These are phyloP conservation scores for Haberlea rhodopensis DNA, from an alignment of 257 asterid species.

Conservation along the genomic window DNA sequence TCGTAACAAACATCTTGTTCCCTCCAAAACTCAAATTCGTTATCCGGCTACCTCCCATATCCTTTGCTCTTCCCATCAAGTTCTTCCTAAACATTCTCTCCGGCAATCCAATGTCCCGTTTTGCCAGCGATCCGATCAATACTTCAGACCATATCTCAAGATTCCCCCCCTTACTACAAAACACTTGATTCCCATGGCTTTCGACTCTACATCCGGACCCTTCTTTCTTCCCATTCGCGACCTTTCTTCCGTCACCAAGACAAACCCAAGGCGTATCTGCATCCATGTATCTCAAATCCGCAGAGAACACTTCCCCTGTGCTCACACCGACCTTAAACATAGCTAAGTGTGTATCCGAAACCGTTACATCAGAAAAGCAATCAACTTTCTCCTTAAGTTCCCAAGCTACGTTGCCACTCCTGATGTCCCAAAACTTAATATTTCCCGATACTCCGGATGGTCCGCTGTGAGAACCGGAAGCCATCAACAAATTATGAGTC, in stretches of 20 bases:
- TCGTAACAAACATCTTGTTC: conserved; percentile 70
- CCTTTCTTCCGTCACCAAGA: conserved; percentile 64
- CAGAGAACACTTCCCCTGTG: conserved; percentile 67
- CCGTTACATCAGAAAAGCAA: conserved; percentile 82
- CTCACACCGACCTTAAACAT: conserved; percentile 83
- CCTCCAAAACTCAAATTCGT: conserved; percentile 70
- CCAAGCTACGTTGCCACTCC: conserved; percentile 67
- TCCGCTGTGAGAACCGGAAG: conserved; percentile 91
- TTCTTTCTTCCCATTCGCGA: conserved; percentile 69
- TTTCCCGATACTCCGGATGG: conserved; percentile 79
- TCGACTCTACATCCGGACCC: conserved; percentile 67
- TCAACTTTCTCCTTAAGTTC: conserved; percentile 72
- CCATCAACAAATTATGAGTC: conserved; percentile 77
- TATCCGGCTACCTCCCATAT: conserved; percentile 58
- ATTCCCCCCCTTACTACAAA: conserved; percentile 71
- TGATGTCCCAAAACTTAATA: conserved; percentile 79
- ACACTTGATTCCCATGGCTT: conserved; percentile 82
- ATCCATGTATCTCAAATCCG: conserved; percentile 68
- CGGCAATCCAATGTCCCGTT: not conserved
- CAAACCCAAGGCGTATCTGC: conserved; percentile 57
- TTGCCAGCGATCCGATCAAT: conserved; percentile 37
- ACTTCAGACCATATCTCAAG: conserved; percentile 87
- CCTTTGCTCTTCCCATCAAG: conserved; percentile 68
- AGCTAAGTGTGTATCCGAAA: conserved; percentile 41
- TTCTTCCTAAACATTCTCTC: conserved; percentile 75